phyloP scores from a whole-genome alignment of 2,329 filamentous ascomycete genomes.

The Ceratocystis smalleyi region DNA sequence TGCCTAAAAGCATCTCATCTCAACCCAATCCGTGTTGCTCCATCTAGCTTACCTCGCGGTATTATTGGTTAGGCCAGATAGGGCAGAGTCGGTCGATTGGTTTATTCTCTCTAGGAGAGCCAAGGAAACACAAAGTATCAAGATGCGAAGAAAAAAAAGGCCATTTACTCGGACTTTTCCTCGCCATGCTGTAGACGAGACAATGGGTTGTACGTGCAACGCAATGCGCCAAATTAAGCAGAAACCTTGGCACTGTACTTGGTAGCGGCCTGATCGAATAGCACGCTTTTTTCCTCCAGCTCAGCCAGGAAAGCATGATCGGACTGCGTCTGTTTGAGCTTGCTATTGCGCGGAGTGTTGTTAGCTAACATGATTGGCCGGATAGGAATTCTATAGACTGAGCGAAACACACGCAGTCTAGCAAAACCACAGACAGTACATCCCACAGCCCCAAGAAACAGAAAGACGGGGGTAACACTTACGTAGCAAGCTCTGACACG shows the following conservation, averaged over 20 bases:
- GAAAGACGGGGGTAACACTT: constrained; percentile 24
- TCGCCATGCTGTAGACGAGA: neutral
- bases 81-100: neutral
- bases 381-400: too few relatives aligned
- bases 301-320: constrained; percentile 59
- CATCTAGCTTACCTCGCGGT: neutral
- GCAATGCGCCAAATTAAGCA: neutral
- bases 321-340: constrained; percentile 42
- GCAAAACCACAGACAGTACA: too few relatives aligned
- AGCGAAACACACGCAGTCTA: too few relatives aligned
- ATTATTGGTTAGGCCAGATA: too few relatives aligned
- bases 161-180: neutral
- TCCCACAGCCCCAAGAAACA: neutral
- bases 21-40: neutral
- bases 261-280: constrained; percentile 71
- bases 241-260: constrained; percentile 75
- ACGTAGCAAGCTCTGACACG: constrained; percentile 45
- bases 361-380: constrained; percentile 10
- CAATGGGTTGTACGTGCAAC: neutral
- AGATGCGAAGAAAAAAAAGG: neutral
- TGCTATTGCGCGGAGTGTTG: constrained; percentile 27
- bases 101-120: neutral
- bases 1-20: neutral
- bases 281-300: constrained; percentile 66
- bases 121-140: neutral